phyloP scores from a whole-genome alignment of 768 basidiomycete genomes.

The Phylloporus sp. region DNA sequence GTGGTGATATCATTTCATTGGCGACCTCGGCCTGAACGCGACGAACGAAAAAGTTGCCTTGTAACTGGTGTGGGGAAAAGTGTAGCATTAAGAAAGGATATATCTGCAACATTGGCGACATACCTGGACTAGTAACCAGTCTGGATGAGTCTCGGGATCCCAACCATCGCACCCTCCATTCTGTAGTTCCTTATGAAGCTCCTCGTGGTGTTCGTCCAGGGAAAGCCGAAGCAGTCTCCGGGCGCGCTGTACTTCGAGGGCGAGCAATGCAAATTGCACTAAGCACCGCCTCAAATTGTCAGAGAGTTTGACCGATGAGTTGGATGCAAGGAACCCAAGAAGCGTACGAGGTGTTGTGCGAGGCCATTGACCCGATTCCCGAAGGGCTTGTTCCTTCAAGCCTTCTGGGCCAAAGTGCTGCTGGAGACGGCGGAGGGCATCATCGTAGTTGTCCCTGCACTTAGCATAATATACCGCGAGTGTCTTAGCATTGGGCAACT shows the following conservation, averaged over 20 bases:
- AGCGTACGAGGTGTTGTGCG: conserved; percentile 27
- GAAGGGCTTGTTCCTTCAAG: conserved; percentile 8
- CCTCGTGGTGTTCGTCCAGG: not conserved
- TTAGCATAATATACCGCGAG: conserved; percentile 1
- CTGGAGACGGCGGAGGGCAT: not conserved
- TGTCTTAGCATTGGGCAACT: not conserved
- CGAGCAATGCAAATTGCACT: conserved; percentile 24
- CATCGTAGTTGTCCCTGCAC: not conserved
- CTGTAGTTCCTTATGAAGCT: not conserved
- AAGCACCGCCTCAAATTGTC: conserved; percentile 27
- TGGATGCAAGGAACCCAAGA: conserved; percentile 26
- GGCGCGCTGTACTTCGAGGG: conserved; percentile 28
- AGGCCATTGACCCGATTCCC: conserved; percentile 33
- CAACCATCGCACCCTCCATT: not conserved
- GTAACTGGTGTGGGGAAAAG: conserved; percentile 32
- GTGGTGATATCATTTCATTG: conserved; percentile 44
- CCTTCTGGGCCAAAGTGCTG: conserved; percentile 9
- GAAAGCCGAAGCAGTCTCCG: not conserved
- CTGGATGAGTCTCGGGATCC: not conserved
- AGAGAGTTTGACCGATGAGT: conserved; percentile 8
- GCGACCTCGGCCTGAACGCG: conserved; percentile 41
- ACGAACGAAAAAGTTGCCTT: conserved; percentile 41
- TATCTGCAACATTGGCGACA: not conserved
- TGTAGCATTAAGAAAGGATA: not conserved
- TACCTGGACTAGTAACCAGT: not conserved